Evolutionary conservation across 1,139 yeast genomes (phyloP), one percentile per base, ranked within the genome.

Genomic region (Yamadazyma atmosphaerica): DNA sequence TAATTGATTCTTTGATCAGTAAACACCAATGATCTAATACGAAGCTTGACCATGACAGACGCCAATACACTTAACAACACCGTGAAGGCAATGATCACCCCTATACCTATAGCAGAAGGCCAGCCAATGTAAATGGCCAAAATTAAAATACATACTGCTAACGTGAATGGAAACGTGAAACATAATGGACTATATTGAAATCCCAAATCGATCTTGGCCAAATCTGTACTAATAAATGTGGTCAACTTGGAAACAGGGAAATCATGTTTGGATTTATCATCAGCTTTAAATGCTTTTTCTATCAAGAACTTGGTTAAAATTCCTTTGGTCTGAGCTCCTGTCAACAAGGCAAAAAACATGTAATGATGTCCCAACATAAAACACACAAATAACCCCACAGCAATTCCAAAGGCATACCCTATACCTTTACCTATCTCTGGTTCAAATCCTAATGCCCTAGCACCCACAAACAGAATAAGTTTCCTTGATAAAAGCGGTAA

Each of bases 171-270:
- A 44, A 62, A 62, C 2, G 58, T 50, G 19, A 59, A 22, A 17
- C 59, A 41, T 18, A 54, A 52, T 3, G 71, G 70, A 38, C 62
- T 64, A 41, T 55, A 58, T 3, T 65, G 63, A 33, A 65, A 45
- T 4, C 68, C 70, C 36, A 61, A 53, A 42, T 65, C 71, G 28
- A 66, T 57, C 44, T 70, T 55, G 4, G 71, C 58, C 38, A 65
- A 51, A 47, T 66, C 72, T 1, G 70, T 63, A 28, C 68, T 63
- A 51, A 66, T 55, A 56, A 66, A 60, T 8, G 71, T 81, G 2
- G 95, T 86, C 40, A 88, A 72, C 45, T 75, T 77, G 42, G 94
- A 86, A 17, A 77, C 68, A 0, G 94, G 79, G 54, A 63, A 86
- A 41, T 70, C 65, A 49, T 77, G 77, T 39, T 76, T 73, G 2